These are phyloP conservation scores for Aspergillus japonicus DNA, from an alignment of 2,329 filamentous ascomycete genomes.

Conservation along the genomic window DNA sequence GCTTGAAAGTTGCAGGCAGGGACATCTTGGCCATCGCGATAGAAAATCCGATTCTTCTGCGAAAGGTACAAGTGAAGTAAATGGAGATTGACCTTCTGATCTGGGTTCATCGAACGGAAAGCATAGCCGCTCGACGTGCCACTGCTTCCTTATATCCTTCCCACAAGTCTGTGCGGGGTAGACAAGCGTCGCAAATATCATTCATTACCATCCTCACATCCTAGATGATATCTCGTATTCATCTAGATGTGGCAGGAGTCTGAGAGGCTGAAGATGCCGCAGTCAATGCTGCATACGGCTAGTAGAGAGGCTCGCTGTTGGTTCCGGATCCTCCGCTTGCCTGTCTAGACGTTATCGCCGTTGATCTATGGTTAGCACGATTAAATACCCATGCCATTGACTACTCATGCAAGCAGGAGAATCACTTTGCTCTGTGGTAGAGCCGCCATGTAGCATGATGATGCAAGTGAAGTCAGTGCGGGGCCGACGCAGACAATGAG, in stretches of 20 bases:
- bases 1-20: constrained; percentile 67
- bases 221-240: background rate
- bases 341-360: background rate
- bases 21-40: constrained; percentile 9
- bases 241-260: background rate
- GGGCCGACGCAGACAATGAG: background rate
- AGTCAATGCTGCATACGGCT: too few relatives aligned
- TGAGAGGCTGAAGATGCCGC: background rate
- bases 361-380: background rate
- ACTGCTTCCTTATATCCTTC: background rate
- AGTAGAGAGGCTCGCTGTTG: background rate
- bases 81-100: too few relatives aligned
- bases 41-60: too few relatives aligned
- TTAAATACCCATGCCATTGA: background rate
- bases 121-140: background rate
- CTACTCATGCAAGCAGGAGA: background rate
- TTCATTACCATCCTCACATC: background rate
- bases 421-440: background rate
- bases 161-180: background rate
- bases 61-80: too few relatives aligned
- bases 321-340: background rate
- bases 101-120: too few relatives aligned
- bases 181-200: background rate
- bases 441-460: too few relatives aligned
- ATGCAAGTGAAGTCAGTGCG: background rate